These are phyloP conservation scores for Coemansia biformis DNA, from an alignment of 192 early-diverging fungal species.

Conservation along the genomic window DNA sequence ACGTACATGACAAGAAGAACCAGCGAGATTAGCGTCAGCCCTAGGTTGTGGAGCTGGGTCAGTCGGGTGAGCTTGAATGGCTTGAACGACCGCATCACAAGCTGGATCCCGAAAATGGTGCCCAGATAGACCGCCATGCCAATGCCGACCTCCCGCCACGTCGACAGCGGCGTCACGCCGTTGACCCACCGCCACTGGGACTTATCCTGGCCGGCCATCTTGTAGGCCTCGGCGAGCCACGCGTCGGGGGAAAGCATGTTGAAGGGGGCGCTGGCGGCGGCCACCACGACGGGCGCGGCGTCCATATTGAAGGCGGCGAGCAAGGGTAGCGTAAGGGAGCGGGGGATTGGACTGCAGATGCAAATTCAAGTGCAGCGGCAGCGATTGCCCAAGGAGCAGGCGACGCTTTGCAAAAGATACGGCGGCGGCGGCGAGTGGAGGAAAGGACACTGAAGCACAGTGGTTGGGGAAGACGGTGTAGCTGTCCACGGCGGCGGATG, in stretches of 20 bases:
- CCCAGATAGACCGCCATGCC: constrained; percentile 58
- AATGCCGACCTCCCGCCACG: constrained; percentile 47
- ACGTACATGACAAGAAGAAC: constrained; percentile 66
- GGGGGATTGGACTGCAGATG: no score
- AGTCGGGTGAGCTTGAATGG: constrained; percentile 63
- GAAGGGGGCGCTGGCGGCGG: constrained; percentile 13
- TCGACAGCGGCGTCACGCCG: constrained; percentile 44
- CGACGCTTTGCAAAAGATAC: no score
- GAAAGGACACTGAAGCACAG: no score
- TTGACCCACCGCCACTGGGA: constrained; percentile 52
- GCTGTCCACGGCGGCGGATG: background rate
- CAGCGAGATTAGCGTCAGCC: constrained; percentile 65
- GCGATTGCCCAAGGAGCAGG: no score
- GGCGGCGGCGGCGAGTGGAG: no score
- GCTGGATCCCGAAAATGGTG: constrained; percentile 75
- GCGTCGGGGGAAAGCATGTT: constrained; percentile 34
- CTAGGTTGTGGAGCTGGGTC: constrained; percentile 78
- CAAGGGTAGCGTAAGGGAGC: background rate
- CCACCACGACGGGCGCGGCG: background rate
- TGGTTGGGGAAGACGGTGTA: background rate
- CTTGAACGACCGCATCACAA: constrained; percentile 61
- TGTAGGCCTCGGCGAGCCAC: constrained; percentile 38
- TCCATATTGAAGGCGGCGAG: background rate
- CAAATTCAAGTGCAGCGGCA: no score
- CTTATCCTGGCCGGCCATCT: constrained; percentile 36